These are phyloP conservation scores for Phaeotremella fagi DNA, from an alignment of 768 basidiomycete genomes.

Conservation along the genomic window DNA sequence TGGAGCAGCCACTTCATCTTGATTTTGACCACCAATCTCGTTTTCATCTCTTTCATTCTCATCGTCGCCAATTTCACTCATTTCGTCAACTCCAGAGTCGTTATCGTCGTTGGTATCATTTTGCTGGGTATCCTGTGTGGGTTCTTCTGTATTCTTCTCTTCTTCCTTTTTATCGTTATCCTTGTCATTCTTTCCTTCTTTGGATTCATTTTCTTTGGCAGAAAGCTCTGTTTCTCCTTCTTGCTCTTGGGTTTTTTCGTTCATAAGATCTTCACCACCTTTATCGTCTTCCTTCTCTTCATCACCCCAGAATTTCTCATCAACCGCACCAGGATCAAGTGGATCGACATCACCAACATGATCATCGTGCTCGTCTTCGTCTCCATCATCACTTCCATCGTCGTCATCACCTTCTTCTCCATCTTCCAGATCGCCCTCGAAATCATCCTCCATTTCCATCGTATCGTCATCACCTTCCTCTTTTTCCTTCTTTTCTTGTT, in stretches of 20 bases:
- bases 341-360: conserved; percentile 75
- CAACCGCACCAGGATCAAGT: conserved; percentile 73
- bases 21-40: conserved; percentile 48
- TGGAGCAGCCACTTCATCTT: conserved; percentile 69
- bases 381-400: conserved; percentile 49
- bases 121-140: conserved; percentile 32
- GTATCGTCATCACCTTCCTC: conserved; percentile 56
- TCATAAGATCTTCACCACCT: conserved; percentile 57
- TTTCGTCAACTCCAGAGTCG: conserved; percentile 28
- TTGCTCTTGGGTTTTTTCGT: conserved; percentile 55
- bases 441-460: conserved; percentile 85
- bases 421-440: conserved; percentile 81
- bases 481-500: conserved; percentile 29
- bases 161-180: conserved; percentile 38
- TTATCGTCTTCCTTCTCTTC: conserved; percentile 58
- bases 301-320: conserved; percentile 97
- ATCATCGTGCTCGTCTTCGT: conserved; percentile 69
- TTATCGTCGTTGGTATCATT: conserved; percentile 38
- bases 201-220: conserved; percentile 66
- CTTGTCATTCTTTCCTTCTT: conserved; percentile 47
- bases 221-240: conserved; percentile 65
- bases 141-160: conserved; percentile 26
- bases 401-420: conserved; percentile 60
- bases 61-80: conserved; percentile 52
- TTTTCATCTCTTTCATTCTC: conserved; percentile 54